Evolutionary conservation across 2,329 filamentous ascomycete genomes (phyloP).

Genomic region (Fusarium scirpi): DNA sequence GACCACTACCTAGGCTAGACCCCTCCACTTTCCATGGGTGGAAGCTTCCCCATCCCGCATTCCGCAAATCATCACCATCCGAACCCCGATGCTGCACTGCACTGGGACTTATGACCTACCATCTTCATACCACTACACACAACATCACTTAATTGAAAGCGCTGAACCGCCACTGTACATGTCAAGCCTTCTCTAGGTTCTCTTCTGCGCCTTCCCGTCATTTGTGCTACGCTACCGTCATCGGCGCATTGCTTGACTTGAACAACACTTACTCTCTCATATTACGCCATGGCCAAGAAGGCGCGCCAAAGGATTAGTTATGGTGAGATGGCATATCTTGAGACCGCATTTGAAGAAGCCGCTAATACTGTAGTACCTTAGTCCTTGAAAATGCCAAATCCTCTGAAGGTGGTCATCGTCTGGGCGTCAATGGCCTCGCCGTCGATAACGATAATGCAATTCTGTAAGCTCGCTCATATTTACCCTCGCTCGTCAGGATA

Average conservation of each 20-base stretch:
- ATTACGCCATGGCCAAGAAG: conserved; percentile 71
- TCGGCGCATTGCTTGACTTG: conserved; percentile 37
- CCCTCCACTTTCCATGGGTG: conserved; percentile 37
- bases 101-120: background rate
- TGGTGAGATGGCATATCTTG: conserved; percentile 59
- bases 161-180: background rate
- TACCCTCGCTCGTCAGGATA: background rate
- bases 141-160: conserved; percentile 1
- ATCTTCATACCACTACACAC: conserved; percentile 24
- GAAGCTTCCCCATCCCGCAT: conserved; percentile 42
- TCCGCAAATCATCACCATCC: conserved; percentile 40
- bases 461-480: conserved; percentile 70
- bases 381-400: conserved; percentile 71
- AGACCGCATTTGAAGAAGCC: background rate
- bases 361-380: conserved; percentile 45
- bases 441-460: conserved; percentile 86
- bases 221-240: conserved; percentile 31
- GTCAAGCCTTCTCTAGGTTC: background rate
- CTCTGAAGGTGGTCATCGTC: conserved; percentile 81
- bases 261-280: conserved; percentile 20
- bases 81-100: background rate
- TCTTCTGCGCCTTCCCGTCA: conserved; percentile 30
- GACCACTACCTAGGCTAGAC: conserved; percentile 3
- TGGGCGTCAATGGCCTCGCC: conserved; percentile 94
- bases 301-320: conserved; percentile 78